Evolutionary conservation across 2,329 filamentous ascomycete genomes (phyloP).

Genomic region (Myotisia sp.): DNA sequence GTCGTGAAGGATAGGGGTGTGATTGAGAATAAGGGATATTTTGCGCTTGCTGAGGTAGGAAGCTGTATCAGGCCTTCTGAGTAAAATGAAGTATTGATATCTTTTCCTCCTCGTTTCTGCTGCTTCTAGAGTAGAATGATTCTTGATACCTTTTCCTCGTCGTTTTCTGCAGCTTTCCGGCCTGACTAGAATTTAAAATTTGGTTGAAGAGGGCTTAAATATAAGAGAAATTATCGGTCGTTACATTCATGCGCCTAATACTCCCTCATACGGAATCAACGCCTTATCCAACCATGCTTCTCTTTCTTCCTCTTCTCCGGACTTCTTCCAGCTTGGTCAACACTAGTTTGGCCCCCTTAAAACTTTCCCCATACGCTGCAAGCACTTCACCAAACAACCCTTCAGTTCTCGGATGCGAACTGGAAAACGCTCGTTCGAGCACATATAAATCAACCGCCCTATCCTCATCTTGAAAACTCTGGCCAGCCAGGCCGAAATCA

Average conservation of each 20-base stretch:
- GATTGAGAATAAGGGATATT: constrained; percentile 97
- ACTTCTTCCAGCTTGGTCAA: constrained; percentile 81
- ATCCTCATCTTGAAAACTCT: constrained; percentile 75
- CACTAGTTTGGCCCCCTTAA: constrained; percentile 59
- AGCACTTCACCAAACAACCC: constrained; percentile 60
- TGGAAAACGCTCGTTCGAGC: constrained; percentile 82
- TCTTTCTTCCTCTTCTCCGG: constrained; percentile 82
- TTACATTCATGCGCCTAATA: too few relatives aligned
- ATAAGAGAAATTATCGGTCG: too few relatives aligned
- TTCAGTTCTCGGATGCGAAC: constrained; percentile 81
- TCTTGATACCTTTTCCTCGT: too few relatives aligned
- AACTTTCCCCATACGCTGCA: constrained; percentile 56
- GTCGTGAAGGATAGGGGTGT: constrained; percentile 88
- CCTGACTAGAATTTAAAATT: too few relatives aligned
- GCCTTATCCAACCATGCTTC: constrained; percentile 82
- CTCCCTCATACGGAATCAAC: too few relatives aligned
- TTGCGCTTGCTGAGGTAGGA: constrained; percentile 64
- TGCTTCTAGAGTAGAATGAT: too few relatives aligned
- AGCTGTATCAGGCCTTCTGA: constrained; percentile 26
- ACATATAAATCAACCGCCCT: constrained; percentile 93
- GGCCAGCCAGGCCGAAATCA: constrained; percentile 80
- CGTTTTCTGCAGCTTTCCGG: too few relatives aligned
- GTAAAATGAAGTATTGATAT: neutral
- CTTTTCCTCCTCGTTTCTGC: too few relatives aligned
- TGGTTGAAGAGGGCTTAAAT: neutral